Evolutionary conservation across 1,139 yeast species (phyloP), one percentile per base, ranked within the genome.

Genomic region (Eremothecium coryli): DNA sequence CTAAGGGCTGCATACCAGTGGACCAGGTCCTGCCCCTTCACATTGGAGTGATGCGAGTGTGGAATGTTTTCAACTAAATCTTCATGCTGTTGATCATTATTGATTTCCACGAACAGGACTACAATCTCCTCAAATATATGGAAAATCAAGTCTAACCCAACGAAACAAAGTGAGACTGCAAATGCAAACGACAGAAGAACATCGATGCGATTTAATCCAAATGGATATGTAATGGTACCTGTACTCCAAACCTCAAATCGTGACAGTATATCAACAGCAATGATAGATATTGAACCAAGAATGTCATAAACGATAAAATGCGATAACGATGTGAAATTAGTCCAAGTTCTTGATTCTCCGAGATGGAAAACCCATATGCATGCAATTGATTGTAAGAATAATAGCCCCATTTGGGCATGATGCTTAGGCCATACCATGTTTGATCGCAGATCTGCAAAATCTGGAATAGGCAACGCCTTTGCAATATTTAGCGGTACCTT

Each of bases 161-260:
- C 93, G 72, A 88, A 90, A 15, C 88, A 67, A 41, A 90, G 68
- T 1, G 93, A 78, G 1, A 90, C 79, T 14, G 93, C 77, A 32
- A 86, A 65, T 0, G 93, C 95, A 64, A 86, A 88, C 3, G 94
- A 93, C 24, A 82, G 77, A 18, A 90, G 63, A 0, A 88, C 94
- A 50, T 90, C 95, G 15, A 82, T 67, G 40, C 97, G 66, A 16
- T 93, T 94, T 25, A 90, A 64, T 0, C 97, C 97, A 64, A 90
- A 90, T 0, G 98, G 98, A 45, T 76, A 81, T 12, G 78, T 77
- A 27, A 90, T 65, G 5, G 93, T 80, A n/a, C 90, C 73, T 38
- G 72, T 74, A 44, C 73, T 76, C 96, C 97, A 90, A 4, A 82
- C 94, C 45, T 84, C 93, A 54, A 90, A 90, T 52, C 88, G 90